These are phyloP conservation scores for Dalbergia cochinchinensis DNA, from an alignment of 306 rosid species.

Conservation along the genomic window DNA sequence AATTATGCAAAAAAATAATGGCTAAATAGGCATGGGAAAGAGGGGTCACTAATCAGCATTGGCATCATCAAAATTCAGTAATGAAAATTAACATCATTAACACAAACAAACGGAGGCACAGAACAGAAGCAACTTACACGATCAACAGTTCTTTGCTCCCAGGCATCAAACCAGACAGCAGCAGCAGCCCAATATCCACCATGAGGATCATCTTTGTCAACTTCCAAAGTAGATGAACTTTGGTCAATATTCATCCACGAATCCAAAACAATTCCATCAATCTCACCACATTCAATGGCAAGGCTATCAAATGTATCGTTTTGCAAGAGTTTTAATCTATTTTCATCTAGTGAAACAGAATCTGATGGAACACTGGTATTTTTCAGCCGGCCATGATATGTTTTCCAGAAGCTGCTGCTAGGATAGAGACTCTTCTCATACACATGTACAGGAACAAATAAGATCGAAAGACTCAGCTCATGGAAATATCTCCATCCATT, in stretches of 20 bases:
- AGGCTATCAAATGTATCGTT: conserved; percentile 59
- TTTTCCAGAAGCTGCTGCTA: conserved; percentile 93
- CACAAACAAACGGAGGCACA: conserved; percentile 19
- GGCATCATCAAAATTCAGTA: conserved; percentile 11
- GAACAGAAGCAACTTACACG: conserved; percentile 75
- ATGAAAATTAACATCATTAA: conserved; percentile 30
- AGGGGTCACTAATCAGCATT: conserved; percentile 6
- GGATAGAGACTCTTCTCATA: conserved; percentile 87
- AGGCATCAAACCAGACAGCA: conserved; percentile 85
- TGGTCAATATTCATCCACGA: conserved; percentile 74
- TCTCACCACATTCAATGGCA: conserved; percentile 81
- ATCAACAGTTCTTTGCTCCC: conserved; percentile 88
- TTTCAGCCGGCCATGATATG: conserved; percentile 67
- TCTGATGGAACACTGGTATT: conserved; percentile 59
- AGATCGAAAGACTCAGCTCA: conserved; percentile 54
- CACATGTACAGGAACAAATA: conserved; percentile 48
- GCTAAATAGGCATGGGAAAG: too few species aligned
- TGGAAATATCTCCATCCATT: conserved; percentile 33
- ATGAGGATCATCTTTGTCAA: conserved; percentile 64
- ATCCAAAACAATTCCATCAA: conserved; percentile 88
- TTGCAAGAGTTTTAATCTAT: conserved; percentile 63
- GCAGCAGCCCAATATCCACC: conserved; percentile 95
- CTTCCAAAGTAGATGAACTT: conserved; percentile 58
- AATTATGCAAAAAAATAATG: too few species aligned
- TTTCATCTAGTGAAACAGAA: conserved; percentile 60